Percentiles rank a stretch among this genome's conserved stretches.
phyloP scores from a whole-genome alignment of 2,329 filamentous ascomycete species.

The Ophiostoma populinum region DNA sequence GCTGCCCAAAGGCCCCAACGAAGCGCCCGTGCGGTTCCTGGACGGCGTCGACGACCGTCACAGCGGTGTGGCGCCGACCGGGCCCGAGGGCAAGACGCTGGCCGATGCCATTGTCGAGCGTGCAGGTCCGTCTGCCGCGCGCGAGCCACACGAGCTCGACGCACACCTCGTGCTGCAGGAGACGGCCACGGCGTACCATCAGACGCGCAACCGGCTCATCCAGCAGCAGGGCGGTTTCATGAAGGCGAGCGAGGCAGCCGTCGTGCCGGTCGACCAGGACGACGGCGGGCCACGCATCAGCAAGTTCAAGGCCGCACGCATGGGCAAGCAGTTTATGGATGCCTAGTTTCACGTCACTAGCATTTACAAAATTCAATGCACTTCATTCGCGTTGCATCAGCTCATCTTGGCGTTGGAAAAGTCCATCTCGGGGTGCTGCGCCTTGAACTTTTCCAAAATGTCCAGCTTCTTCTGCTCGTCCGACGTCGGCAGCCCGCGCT shows the following conservation, averaged over 20 bases:
- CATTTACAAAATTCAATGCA: neutral
- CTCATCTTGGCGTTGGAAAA: conserved; percentile 53
- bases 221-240: conserved; percentile 69
- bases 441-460: conserved; percentile 83
- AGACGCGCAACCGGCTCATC: conserved; percentile 66
- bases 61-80: conserved; percentile 17
- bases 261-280: conserved; percentile 50
- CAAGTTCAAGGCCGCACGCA: conserved; percentile 54
- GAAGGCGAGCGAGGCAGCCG: conserved; percentile 48
- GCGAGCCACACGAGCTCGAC: conserved; percentile 49
- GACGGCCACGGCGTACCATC: conserved; percentile 68
- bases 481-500: conserved; percentile 70
- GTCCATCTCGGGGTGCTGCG: conserved; percentile 56
- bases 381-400: conserved; percentile 14
- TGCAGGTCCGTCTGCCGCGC: conserved; percentile 19
- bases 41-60: too few species aligned
- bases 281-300: conserved; percentile 48
- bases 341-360: neutral
- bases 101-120: conserved; percentile 43
- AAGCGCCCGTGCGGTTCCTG: conserved; percentile 24
- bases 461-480: conserved; percentile 94
- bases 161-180: conserved; percentile 57
- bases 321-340: conserved; percentile 17
- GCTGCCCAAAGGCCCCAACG: conserved; percentile 25
- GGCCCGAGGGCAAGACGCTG: conserved; percentile 36